A percentile compares a stretch with the other conserved stretches of the same genome.
Conservation (phyloP, 352 stramenopile genomes). For the Phytophthora litchii region DNA sequence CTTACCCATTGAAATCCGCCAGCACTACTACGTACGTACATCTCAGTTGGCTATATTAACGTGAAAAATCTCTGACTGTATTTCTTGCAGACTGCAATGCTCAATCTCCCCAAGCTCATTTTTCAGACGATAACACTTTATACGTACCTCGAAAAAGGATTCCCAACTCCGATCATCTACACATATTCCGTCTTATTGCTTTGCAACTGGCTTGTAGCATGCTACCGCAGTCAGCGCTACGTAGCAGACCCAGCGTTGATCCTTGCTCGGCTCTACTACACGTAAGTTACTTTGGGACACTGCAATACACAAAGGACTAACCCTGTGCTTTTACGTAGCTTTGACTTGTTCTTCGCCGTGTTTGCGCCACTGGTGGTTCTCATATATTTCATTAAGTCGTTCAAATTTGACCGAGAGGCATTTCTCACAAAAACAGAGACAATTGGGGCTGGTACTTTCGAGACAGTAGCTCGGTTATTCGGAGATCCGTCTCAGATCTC, state of each 20-base stretch:
- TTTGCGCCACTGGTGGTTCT: slow-evolving; percentile 49
- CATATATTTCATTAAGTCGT: slow-evolving; percentile 38
- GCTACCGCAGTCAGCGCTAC: slow-evolving; percentile 53
- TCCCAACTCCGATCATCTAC: slow-evolving; percentile 43
- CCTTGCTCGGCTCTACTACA: slow-evolving; percentile 41
- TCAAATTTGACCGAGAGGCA: slow-evolving; percentile 40
- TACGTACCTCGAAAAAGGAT: slow-evolving; percentile 43
- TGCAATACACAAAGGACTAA: too few species aligned
- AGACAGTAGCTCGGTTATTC: slow-evolving; percentile 43
- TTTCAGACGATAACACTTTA: slow-evolving; percentile 49
- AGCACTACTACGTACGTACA: slow-evolving; percentile 23
- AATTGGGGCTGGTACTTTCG: slow-evolving; percentile 22
- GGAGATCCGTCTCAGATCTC: slow-evolving; percentile 43
- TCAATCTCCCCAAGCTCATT: slow-evolving; percentile 53
- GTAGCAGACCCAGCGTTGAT: slow-evolving; percentile 29
- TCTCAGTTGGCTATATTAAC: too few species aligned
- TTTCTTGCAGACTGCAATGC: slow-evolving; percentile 34
- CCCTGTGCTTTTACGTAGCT: slow-evolving; percentile 19
- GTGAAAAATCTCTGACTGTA: neutral
- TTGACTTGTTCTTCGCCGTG: slow-evolving; percentile 58
- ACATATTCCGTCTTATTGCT: slow-evolving; percentile 45
- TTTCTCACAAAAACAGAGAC: slow-evolving; percentile 34
- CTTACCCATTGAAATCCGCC: slow-evolving; percentile 14
- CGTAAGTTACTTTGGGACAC: slow-evolving; percentile 7
- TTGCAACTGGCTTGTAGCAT: slow-evolving; percentile 48